Evolutionary conservation across 768 basidiomycete species (phyloP), one percentile per base, ranked within the genome.

Genomic region (Phylloporus sp.): DNA sequence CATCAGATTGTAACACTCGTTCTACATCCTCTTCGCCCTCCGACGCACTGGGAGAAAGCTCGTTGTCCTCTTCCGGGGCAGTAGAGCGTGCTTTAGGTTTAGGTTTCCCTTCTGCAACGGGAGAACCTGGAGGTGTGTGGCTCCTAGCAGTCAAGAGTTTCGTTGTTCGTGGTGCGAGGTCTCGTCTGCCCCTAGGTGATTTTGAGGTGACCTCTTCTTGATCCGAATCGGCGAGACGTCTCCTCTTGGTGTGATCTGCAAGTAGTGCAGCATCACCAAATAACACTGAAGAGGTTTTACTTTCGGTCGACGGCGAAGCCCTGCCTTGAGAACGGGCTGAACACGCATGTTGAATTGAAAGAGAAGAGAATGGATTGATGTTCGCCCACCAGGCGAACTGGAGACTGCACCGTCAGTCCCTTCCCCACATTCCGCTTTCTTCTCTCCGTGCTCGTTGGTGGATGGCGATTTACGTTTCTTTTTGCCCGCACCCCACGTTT

Each of bases 401-500:
- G 44, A 26, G 23, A 27, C 13, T 20, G 42, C 18, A 9, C 6
- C 11, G 37, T 36, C 49, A 6, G 28, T 31, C 22, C 54, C 52
- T 9, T 56, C 45, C 29, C 54, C 21, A 45, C 28, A 33, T 56
- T 56, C 9, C 50, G 50, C 22, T 57, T 55, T n/a, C 49, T 33
- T 49, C 67, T 57, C 29, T 57, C 61, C 33, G 52, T 63, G 40
- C 43, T 50, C 39, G 60, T 39, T 50, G 33, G 47, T 3, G 23
- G 58, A 33, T 23, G 43, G 57, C 33, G 61, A 56, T 54, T 49
- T 58, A 14, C 50, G 58, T 50, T 64, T 60, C 54, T 66, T 74
- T 69, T 64, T 75, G 66, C 77, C 78, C 56, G 68, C 71, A 9
- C 71, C 73, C 86, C 86, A 91, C 71, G 88, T 74, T 44, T 89